Percentiles rank a stretch among this genome's conserved stretches.
phyloP scores from a whole-genome alignment of 352 stramenopile species.

The Phytophthora parvispora region DNA sequence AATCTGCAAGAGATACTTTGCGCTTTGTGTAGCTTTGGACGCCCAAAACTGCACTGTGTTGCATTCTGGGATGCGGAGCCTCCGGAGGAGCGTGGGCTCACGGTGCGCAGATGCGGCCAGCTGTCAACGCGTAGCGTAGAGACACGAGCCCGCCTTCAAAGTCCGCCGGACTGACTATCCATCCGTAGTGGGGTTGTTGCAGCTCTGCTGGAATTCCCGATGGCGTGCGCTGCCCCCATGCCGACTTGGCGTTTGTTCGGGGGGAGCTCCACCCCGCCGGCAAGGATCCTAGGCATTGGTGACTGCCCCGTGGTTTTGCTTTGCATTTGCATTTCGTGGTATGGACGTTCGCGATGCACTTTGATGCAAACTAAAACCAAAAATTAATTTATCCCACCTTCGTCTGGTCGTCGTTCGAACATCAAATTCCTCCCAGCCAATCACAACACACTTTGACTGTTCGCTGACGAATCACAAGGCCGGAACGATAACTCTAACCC shows the following conservation, averaged over 20 bases:
- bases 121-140: constrained; percentile 15
- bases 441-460: constrained; percentile 10
- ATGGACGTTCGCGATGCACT: not conserved
- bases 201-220: constrained; percentile 6
- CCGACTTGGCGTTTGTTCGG: not conserved
- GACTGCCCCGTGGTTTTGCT: constrained; percentile 16
- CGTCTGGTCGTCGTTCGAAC: constrained; percentile 13
- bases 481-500: constrained; percentile 17
- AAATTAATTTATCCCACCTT: not conserved
- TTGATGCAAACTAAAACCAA: not conserved
- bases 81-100: constrained; percentile 6
- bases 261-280: not conserved
- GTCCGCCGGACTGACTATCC: constrained; percentile 20
- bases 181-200: constrained; percentile 16
- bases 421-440: constrained; percentile 19
- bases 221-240: not conserved
- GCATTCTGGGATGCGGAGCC: no score
- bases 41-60: no score
- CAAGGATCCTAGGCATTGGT: no score
- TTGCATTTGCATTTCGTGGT: no score
- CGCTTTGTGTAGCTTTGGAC: not conserved
- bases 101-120: constrained; percentile 8
- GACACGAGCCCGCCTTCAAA: constrained; percentile 19
- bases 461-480: constrained; percentile 14
- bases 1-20: constrained; percentile 1